Evolutionary conservation across 352 stramenopile species (phyloP).

Genomic region (Thalassiosira delicatula): DNA sequence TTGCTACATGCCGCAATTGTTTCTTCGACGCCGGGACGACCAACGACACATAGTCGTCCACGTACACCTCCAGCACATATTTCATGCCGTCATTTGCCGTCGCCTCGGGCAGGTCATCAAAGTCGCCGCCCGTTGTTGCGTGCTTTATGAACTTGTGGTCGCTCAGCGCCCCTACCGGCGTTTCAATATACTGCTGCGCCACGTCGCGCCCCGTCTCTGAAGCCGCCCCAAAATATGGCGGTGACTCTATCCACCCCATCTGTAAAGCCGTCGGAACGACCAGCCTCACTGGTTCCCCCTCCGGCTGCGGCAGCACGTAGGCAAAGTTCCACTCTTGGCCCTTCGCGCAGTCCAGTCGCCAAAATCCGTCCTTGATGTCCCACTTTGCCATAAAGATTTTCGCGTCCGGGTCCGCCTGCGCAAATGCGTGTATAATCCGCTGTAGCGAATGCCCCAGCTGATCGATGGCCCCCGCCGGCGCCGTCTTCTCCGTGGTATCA

Average conservation of each 20-base stretch:
- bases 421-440: conserved; percentile 18
- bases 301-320: conserved; percentile 19
- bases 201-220: conserved; percentile 45
- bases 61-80: conserved; percentile 15
- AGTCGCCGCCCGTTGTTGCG: not conserved
- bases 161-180: conserved; percentile 11
- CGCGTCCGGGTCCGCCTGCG: conserved; percentile 1
- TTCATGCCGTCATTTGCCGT: not conserved
- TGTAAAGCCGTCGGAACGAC: conserved; percentile 49
- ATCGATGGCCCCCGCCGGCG: not conserved
- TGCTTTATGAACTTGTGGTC: conserved; percentile 1
- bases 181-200: not conserved
- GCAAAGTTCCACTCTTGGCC: conserved; percentile 40
- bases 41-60: conserved; percentile 44
- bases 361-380: conserved; percentile 45
- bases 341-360: not conserved
- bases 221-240: conserved; percentile 33
- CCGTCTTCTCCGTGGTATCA: conserved; percentile 1
- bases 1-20: conserved; percentile 6
- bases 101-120: not conserved
- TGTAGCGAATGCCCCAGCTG: conserved; percentile 14
- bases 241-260: conserved; percentile 53
- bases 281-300: conserved; percentile 2
- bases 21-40: not conserved
- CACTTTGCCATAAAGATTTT: conserved; percentile 29